Conservation (phyloP, 2,329 filamentous ascomycete species). For the Colletotrichum cordylinicola region DNA sequence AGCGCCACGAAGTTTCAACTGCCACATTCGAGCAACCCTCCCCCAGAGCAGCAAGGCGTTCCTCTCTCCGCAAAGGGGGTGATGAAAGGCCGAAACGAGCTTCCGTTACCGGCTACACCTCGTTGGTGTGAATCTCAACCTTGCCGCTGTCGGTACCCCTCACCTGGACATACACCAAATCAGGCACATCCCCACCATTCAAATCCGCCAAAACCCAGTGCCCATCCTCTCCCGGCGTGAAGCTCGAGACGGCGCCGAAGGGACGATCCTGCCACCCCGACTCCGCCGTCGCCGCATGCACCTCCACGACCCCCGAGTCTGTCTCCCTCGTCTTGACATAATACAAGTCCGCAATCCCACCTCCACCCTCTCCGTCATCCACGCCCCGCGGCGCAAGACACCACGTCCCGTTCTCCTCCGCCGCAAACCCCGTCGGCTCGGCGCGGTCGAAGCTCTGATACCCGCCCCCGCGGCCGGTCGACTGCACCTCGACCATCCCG, state of each 20-base stretch:
- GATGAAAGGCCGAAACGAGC: fast-evolving
- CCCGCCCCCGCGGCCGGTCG: background rate
- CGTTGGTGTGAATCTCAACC: background rate
- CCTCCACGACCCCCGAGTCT: background rate
- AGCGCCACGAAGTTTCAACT: too few species aligned
- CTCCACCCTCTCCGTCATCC: background rate
- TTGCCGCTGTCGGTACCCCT: background rate
- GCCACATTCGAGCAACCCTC: too few species aligned
- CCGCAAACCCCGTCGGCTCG: background rate
- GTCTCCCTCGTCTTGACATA: background rate
- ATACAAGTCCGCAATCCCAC: background rate
- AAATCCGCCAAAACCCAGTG: background rate
- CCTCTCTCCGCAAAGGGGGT: background rate
- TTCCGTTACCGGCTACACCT: background rate
- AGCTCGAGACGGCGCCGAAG: background rate
- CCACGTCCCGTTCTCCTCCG: background rate
- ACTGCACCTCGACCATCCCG: background rate
- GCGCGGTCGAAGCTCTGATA: background rate
- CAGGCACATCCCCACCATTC: background rate
- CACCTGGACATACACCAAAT: background rate
- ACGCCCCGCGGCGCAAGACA: background rate
- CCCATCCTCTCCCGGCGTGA: background rate
- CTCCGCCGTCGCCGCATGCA: background rate
- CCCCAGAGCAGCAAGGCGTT: too few species aligned
- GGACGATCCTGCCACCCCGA: background rate